Conservation (phyloP, 345 rosid genomes). For the Adansonia digitata region DNA sequence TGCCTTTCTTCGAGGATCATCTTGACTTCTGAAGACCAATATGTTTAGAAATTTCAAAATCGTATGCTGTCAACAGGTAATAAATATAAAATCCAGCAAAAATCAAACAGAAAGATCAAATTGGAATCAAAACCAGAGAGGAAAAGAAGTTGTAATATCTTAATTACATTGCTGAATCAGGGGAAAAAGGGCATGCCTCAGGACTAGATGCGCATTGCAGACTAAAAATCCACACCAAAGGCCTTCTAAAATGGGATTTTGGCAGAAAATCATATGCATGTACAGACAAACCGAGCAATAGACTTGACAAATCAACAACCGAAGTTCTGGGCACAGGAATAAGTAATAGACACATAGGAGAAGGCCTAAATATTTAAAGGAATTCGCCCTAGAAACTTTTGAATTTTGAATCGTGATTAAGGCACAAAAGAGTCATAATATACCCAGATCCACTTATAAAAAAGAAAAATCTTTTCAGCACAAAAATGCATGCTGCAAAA, state of each 20-base stretch:
- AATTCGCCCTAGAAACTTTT: background rate
- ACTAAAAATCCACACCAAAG: background rate
- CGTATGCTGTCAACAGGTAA: background rate
- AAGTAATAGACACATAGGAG: background rate
- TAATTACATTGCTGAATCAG: background rate
- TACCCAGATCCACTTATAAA: background rate
- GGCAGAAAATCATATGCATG: background rate
- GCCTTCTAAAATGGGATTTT: background rate
- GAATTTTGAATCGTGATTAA: background rate
- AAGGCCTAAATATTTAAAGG: no score
- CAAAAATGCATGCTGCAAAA: background rate
- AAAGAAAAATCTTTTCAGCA: background rate
- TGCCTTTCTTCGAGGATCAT: conserved; percentile 57
- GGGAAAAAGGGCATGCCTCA: background rate
- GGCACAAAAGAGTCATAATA: no score
- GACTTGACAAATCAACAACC: background rate
- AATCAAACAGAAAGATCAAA: background rate
- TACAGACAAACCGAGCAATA: background rate
- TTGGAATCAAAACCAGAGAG: background rate
- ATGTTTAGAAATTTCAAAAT: background rate
- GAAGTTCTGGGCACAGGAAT: background rate
- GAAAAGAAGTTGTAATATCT: background rate
- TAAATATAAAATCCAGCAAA: background rate
- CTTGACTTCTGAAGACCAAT: conserved; percentile 32
- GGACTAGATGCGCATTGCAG: background rate